Conservation (phyloP, 768 basidiomycete genomes). For the Leccinum fibrillosum region DNA sequence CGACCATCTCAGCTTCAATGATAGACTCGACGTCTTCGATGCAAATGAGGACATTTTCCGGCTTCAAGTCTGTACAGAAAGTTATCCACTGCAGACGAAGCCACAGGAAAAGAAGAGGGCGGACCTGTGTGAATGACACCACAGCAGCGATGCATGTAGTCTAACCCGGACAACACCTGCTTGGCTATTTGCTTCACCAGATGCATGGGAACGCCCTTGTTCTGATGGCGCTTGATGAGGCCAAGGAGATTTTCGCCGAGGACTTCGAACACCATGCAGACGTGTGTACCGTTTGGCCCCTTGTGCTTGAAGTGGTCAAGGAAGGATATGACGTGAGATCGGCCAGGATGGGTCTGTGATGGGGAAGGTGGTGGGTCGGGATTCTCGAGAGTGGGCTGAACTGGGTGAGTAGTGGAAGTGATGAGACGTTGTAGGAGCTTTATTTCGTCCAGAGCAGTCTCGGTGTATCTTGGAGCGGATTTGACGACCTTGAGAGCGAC, state of each 20-base stretch:
- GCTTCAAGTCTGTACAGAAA: slow-evolving; percentile 73
- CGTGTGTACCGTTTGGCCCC: slow-evolving; percentile 94
- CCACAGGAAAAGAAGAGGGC: slow-evolving; percentile 14
- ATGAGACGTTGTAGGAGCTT: slow-evolving; percentile 95
- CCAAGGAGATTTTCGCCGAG: slow-evolving; percentile 95
- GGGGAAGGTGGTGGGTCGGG: slow-evolving; percentile 51
- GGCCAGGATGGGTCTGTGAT: slow-evolving; percentile 76
- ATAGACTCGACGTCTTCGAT: slow-evolving; percentile 97
- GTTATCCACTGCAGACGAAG: slow-evolving; percentile 4
- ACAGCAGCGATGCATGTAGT: slow-evolving; percentile 97
- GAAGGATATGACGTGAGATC: slow-evolving; percentile 94
- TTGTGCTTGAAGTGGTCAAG: slow-evolving; percentile 97
- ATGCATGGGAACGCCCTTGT: slow-evolving; percentile 92
- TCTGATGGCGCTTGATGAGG: slow-evolving; percentile 97
- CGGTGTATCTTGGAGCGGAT: slow-evolving; percentile 94
- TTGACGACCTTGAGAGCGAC: slow-evolving; percentile 99
- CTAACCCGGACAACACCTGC: slow-evolving; percentile 90
- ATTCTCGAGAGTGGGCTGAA: slow-evolving; percentile 44
- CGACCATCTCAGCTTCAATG: slow-evolving; percentile 77
- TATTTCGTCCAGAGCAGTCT: slow-evolving; percentile 98
- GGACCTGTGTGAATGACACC: slow-evolving; percentile 92
- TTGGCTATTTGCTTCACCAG: slow-evolving; percentile 96
- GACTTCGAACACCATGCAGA: slow-evolving; percentile 99
- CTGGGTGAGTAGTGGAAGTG: slow-evolving; percentile 66
- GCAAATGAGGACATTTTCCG: slow-evolving; percentile 95